Conservation (phyloP, 768 basidiomycete species). For the Lentinula sp. region DNA sequence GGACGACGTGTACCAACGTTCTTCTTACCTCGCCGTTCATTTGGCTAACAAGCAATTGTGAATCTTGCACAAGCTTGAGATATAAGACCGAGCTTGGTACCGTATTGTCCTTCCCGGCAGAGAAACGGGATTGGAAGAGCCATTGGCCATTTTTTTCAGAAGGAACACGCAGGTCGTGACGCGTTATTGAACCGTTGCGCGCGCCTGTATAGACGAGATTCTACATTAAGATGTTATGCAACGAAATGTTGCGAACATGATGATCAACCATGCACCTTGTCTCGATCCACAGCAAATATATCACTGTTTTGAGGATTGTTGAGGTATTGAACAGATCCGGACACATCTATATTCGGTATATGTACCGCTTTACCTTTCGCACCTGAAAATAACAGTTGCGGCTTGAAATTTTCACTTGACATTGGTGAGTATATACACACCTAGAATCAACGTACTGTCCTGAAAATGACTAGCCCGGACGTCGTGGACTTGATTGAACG, state of each 20-base stretch:
- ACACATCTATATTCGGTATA: constrained; percentile 41
- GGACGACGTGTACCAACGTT: background rate
- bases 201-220: constrained; percentile 47
- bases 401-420: background rate
- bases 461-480: constrained; percentile 51
- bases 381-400: constrained; percentile 28
- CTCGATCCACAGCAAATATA: constrained; percentile 54
- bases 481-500: constrained; percentile 39
- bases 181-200: constrained; percentile 51
- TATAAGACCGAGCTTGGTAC: constrained; percentile 45
- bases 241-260: background rate
- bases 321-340: constrained; percentile 29
- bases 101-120: constrained; percentile 4
- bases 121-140: constrained; percentile 33
- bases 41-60: constrained; percentile 50
- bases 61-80: constrained; percentile 41
- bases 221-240: constrained; percentile 21
- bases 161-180: constrained; percentile 51
- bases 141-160: constrained; percentile 26
- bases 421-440: constrained; percentile 23
- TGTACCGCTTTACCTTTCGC: constrained; percentile 45
- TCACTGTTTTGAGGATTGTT: constrained; percentile 46
- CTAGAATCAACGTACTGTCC: constrained; percentile 44
- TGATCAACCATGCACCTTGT: constrained; percentile 30
- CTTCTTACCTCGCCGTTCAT: constrained; percentile 53